Conservation (phyloP, 2,329 filamentous ascomycete species). For the Ophiostoma triangulosporum region DNA sequence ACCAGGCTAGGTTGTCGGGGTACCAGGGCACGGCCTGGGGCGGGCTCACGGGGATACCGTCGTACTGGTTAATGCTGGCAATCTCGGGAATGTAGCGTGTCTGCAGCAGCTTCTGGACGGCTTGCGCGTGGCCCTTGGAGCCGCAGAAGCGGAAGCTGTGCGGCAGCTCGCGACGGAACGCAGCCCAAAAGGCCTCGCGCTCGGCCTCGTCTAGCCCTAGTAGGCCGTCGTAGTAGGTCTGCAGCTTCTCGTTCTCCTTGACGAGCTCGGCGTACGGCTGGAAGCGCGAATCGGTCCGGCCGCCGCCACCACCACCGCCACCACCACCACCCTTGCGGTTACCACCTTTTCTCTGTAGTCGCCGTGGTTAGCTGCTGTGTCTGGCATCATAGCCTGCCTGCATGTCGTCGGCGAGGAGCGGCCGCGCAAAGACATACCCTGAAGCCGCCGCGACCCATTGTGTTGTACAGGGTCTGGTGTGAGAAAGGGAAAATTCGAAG, state of each 20-base stretch:
- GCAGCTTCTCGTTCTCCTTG: slow-evolving; percentile 73
- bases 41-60: slow-evolving; percentile 69
- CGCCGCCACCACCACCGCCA: slow-evolving; percentile 17
- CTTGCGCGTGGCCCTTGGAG: slow-evolving; percentile 86
- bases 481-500: not conserved
- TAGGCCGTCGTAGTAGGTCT: slow-evolving; percentile 73
- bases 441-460: slow-evolving; percentile 14
- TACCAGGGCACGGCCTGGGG: slow-evolving; percentile 82
- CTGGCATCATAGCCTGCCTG: no score
- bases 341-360: slow-evolving; percentile 17
- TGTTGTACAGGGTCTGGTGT: not conserved
- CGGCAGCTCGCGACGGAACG: slow-evolving; percentile 71
- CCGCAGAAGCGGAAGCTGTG: slow-evolving; percentile 98
- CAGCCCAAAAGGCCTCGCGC: slow-evolving; percentile 68
- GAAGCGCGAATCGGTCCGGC: slow-evolving; percentile 25
- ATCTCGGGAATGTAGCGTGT: slow-evolving; percentile 86
- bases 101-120: slow-evolving; percentile 79
- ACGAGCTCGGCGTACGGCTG: slow-evolving; percentile 44
- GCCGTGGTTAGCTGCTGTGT: not conserved
- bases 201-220: slow-evolving; percentile 59
- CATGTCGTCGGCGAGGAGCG: not conserved
- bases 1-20: slow-evolving; percentile 88
- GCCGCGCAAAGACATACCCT: slow-evolving; percentile 6
- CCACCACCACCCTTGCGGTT: slow-evolving; percentile 20
- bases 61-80: slow-evolving; percentile 64